Evolutionary conservation across 768 basidiomycete species (phyloP).

Genomic region (Tricholoma matsutake): DNA sequence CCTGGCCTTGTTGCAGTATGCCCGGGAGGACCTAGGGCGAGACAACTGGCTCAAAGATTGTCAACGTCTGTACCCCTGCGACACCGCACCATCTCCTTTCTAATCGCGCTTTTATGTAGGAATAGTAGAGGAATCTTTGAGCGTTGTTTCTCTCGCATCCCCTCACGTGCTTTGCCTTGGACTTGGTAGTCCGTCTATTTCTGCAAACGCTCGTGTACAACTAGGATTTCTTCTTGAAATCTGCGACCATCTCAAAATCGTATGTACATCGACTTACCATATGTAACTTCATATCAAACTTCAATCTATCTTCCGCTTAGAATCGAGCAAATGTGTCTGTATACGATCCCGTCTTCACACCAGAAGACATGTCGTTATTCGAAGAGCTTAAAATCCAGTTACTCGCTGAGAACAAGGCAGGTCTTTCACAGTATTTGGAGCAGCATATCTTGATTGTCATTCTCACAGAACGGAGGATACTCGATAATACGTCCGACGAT

Average conservation of each 20-base stretch:
- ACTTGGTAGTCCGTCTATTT: slow-evolving; percentile 66
- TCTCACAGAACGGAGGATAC: slow-evolving; percentile 32
- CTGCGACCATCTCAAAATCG: slow-evolving; percentile 53
- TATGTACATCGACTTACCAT: slow-evolving; percentile 37
- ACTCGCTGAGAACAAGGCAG: slow-evolving; percentile 46
- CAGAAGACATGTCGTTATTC: slow-evolving; percentile 54
- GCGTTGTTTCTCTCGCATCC: slow-evolving; percentile 22
- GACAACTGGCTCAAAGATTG: slow-evolving; percentile 55
- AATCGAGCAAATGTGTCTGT: slow-evolving; percentile 44
- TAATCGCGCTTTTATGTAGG: slow-evolving; percentile 26
- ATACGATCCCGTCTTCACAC: slow-evolving; percentile 76
- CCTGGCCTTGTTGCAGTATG: slow-evolving; percentile 37
- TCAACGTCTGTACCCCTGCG: slow-evolving; percentile 41
- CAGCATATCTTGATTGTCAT: slow-evolving; percentile 5
- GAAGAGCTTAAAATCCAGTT: slow-evolving; percentile 37
- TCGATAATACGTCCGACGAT: slow-evolving; percentile 47
- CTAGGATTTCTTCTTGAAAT: slow-evolving; percentile 62
- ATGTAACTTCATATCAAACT: slow-evolving; percentile 8
- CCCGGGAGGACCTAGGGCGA: slow-evolving; percentile 44
- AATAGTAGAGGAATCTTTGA: slow-evolving; percentile 33
- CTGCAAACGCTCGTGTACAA: slow-evolving; percentile 61
- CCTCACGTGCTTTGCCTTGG: slow-evolving; percentile 62
- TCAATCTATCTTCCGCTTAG: slow-evolving; percentile 32
- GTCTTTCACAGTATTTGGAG: slow-evolving; percentile 23
- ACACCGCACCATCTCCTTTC: slow-evolving; percentile 9